Percentiles rank a stretch among this genome's conserved stretches.
Evolutionary conservation across 2,329 filamentous ascomycete genomes (phyloP).

Genomic region (Colletotrichum zoysiae): DNA sequence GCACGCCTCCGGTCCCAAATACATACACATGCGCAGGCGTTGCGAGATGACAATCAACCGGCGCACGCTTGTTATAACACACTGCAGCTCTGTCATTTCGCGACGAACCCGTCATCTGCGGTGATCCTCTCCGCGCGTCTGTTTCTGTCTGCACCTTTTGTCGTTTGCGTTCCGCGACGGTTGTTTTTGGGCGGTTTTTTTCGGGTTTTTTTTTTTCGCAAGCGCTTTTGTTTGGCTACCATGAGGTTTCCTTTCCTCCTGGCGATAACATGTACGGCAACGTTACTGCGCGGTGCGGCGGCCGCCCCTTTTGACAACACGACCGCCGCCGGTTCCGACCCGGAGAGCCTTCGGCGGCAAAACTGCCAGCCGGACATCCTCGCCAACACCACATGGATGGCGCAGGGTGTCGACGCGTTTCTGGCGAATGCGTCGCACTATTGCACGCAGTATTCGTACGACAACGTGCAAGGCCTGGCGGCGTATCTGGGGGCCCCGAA

Average conservation of each 20-base stretch:
- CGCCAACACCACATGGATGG: slow-evolving; percentile 15
- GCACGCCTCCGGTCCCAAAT: neutral
- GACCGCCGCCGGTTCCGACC: neutral
- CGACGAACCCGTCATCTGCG: too few species aligned
- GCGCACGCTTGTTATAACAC: neutral
- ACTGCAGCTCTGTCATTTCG: neutral
- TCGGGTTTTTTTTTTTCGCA: neutral
- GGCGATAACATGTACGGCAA: neutral
- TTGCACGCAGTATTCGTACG: slow-evolving; percentile 6
- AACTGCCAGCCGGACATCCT: neutral
- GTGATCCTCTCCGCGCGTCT: neutral
- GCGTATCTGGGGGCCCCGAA: slow-evolving; percentile 38
- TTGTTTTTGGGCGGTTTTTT: too few species aligned
- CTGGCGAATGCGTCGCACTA: slow-evolving; percentile 1
- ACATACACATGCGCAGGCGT: neutral
- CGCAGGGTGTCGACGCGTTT: neutral
- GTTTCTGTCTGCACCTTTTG: too few species aligned
- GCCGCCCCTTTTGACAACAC: neutral
- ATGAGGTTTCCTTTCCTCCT: neutral
- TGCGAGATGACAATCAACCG: neutral
- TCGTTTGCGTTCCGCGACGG: slow-evolving; percentile 4
- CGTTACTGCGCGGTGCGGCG: neutral
- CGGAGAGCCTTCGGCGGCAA: neutral
- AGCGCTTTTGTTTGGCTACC: neutral
- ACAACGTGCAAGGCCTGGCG: slow-evolving; percentile 38